A percentile compares a stretch with the other conserved stretches of the same genome.
Evolutionary conservation across 129 eudicot species (phyloP).

Genomic region (Ambrosia trifida): DNA sequence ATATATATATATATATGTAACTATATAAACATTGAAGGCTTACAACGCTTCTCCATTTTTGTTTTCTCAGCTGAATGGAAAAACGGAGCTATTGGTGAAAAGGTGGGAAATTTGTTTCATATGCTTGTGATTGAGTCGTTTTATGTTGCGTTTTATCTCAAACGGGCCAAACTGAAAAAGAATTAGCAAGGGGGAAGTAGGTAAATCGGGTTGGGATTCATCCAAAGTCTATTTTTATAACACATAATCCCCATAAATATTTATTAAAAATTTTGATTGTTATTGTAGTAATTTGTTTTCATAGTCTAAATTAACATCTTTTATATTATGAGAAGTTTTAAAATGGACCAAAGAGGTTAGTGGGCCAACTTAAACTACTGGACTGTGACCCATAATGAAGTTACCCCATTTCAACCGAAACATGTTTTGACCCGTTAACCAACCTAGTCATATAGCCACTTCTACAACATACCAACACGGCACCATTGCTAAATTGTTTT

Average conservation of each 20-base stretch:
- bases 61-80: conserved; percentile 61
- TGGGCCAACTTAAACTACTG: background rate
- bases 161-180: conserved; percentile 6
- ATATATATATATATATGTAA: too few relatives aligned
- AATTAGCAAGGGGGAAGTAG: background rate
- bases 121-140: background rate
- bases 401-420: background rate
- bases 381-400: background rate
- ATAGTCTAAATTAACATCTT: background rate
- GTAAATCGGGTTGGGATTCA: background rate
- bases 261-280: background rate
- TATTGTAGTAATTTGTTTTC: background rate
- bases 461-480: background rate
- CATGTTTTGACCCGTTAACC: background rate
- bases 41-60: conserved; percentile 4
- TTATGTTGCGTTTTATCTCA: background rate
- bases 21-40: background rate
- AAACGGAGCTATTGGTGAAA: conserved; percentile 65
- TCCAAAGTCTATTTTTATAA: background rate
- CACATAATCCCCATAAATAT: background rate
- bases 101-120: conserved; percentile 16
- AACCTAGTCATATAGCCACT: background rate
- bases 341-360: background rate
- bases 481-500: conserved; percentile 10
- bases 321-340: background rate